A percentile compares a stretch with the other conserved stretches of the same genome.
These are phyloP conservation scores for Chlorella sorokiniana DNA, from an alignment of 139 green algal genomes.

Conservation along the genomic window DNA sequence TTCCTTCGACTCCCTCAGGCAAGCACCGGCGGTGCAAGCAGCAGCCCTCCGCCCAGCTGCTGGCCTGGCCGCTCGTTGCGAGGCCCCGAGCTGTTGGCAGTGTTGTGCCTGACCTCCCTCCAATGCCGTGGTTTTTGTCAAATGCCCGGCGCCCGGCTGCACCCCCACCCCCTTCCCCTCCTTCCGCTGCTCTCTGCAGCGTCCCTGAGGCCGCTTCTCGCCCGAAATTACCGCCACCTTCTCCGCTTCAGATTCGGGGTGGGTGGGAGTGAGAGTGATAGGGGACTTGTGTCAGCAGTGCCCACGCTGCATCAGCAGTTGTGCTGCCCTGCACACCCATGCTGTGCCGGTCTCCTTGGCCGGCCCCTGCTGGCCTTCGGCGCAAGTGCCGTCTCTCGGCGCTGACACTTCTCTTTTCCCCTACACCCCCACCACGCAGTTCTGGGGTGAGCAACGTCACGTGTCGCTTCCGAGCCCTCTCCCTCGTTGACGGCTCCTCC, in stretches of 20 bases:
- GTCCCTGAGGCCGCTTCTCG: conserved; percentile 14
- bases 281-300: not conserved
- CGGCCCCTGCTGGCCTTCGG: too few relatives aligned
- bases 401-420: not conserved
- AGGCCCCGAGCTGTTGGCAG: too few relatives aligned
- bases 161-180: not conserved
- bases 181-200: not conserved
- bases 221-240: conserved; percentile 42
- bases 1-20: conserved; percentile 1
- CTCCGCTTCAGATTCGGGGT: conserved; percentile 20
- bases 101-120: too few relatives aligned
- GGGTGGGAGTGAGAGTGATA: not conserved
- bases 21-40: not conserved
- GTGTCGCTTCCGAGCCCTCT: conserved; percentile 23
- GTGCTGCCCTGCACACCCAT: too few relatives aligned
- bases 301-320: not conserved
- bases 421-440: not conserved
- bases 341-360: too few relatives aligned
- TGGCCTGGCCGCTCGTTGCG: too few relatives aligned
- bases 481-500: not conserved
- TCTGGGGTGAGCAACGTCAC: conserved; percentile 43
- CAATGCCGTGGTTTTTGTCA: too few relatives aligned
- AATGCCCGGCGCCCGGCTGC: not conserved
- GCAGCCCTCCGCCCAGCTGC: too few relatives aligned
- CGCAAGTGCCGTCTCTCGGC: too few relatives aligned